phyloP scores from a whole-genome alignment of 768 basidiomycete species.

The Tremella mesenterica region DNA sequence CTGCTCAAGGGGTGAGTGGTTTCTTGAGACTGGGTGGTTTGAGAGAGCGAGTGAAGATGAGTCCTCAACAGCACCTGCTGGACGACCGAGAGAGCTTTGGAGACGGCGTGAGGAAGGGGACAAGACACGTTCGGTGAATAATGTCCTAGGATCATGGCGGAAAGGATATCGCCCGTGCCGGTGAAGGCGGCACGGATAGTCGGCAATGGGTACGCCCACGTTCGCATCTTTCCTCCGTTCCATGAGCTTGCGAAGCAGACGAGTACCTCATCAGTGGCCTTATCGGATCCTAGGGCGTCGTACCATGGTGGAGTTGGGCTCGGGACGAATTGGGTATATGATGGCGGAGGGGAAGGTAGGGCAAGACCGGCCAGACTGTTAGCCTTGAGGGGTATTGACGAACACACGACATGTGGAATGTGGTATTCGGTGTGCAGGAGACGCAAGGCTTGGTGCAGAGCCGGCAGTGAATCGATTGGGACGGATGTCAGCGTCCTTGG shows the following conservation, averaged over 20 bases:
- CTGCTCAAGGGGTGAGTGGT: slow-evolving; percentile 16
- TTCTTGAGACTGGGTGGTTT: slow-evolving; percentile 4
- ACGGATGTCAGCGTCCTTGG: slow-evolving; percentile 66
- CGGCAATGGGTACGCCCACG: slow-evolving; percentile 62
- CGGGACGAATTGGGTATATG: slow-evolving; percentile 22
- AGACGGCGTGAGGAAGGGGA: slow-evolving; percentile 32
- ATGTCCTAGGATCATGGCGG: slow-evolving; percentile 77
- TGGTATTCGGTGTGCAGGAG: slow-evolving; percentile 66
- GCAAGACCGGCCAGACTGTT: slow-evolving; percentile 51
- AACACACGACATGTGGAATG: slow-evolving; percentile 83
- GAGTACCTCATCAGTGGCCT: slow-evolving; percentile 49
- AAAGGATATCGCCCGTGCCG: slow-evolving; percentile 95
- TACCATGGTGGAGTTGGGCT: slow-evolving; percentile 25
- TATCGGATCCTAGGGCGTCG: slow-evolving; percentile 9
- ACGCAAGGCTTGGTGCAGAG: slow-evolving; percentile 60
- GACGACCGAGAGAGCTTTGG: slow-evolving; percentile 31
- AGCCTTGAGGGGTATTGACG: slow-evolving; percentile 67
- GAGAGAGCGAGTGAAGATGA: slow-evolving; percentile 20
- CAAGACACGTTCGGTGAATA: slow-evolving; percentile 45
- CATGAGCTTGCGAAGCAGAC: slow-evolving; percentile 65
- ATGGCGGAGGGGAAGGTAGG: slow-evolving; percentile 25
- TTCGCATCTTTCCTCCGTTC: slow-evolving; percentile 19
- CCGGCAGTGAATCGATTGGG: slow-evolving; percentile 57
- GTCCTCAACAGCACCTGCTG: slow-evolving; percentile 40
- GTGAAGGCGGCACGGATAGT: slow-evolving; percentile 85